A percentile compares a stretch with the other conserved stretches of the same genome.
Evolutionary conservation across 1,284 basidiomycete species (phyloP).

Genomic region (Vanrija sp.): DNA sequence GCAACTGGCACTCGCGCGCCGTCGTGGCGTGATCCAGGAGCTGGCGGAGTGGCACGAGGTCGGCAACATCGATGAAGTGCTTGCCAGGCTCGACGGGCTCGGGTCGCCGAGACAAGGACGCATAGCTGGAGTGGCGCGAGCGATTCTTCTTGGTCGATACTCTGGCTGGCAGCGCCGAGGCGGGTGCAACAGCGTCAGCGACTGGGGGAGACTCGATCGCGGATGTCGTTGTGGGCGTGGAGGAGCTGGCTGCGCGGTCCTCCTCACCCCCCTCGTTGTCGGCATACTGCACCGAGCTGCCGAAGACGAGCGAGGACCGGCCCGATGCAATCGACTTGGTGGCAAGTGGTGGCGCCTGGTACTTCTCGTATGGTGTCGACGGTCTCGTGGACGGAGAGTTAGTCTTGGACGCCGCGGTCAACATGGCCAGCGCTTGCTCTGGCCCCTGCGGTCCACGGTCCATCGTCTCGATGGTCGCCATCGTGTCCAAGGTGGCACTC

Average conservation of each 20-base stretch:
- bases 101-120: too few relatives aligned
- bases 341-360: too few relatives aligned
- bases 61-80: constrained; percentile 21
- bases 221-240: background rate
- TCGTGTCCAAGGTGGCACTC: too few relatives aligned
- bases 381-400: background rate
- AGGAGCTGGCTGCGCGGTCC: too few relatives aligned
- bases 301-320: too few relatives aligned
- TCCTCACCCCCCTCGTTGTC: too few relatives aligned
- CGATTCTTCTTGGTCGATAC: too few relatives aligned
- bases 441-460: background rate
- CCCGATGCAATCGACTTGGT: too few relatives aligned
- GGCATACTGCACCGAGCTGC: too few relatives aligned
- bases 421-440: background rate
- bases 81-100: too few relatives aligned
- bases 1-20: constrained; percentile 75
- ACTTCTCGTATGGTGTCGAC: too few relatives aligned
- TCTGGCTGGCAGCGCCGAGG: background rate
- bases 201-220: background rate
- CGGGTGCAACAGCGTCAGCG: background rate
- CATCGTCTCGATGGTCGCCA: background rate
- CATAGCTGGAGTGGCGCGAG: too few relatives aligned
- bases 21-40: constrained; percentile 67
- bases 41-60: constrained; percentile 63
- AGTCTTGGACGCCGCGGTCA: background rate